A percentile compares a stretch with the other conserved stretches of the same genome.
Evolutionary conservation across 2,329 filamentous ascomycete species (phyloP).

Genomic region (Ilyonectria sp.): DNA sequence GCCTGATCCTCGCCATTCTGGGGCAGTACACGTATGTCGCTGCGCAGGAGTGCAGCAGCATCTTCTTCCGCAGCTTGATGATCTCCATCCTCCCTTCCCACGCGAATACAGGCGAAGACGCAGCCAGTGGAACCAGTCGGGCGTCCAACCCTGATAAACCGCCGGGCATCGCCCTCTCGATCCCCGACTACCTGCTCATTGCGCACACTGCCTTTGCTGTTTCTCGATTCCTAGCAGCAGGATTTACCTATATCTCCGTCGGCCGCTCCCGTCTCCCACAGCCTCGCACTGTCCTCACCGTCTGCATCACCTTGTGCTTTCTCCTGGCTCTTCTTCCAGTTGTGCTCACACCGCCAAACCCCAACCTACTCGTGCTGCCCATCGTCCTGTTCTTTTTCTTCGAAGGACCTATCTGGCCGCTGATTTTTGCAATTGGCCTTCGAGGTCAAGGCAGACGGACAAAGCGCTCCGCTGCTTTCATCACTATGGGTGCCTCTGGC

Average conservation of each 20-base stretch:
- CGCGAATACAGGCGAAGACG: slow-evolving; percentile 38
- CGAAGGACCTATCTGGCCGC: slow-evolving; percentile 86
- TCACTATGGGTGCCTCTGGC: slow-evolving; percentile 83
- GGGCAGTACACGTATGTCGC: slow-evolving; percentile 87
- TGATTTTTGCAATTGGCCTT: slow-evolving; percentile 85
- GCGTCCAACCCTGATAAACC: slow-evolving; percentile 54
- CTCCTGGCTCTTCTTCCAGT: slow-evolving; percentile 67
- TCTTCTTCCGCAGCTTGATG: slow-evolving; percentile 71
- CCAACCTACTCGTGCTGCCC: slow-evolving; percentile 70
- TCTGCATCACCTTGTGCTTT: slow-evolving; percentile 73
- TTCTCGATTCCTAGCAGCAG: slow-evolving; percentile 79
- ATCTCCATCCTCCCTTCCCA: slow-evolving; percentile 56
- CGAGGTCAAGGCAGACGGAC: slow-evolving; percentile 85
- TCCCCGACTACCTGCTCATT: slow-evolving; percentile 78
- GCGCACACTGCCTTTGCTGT: slow-evolving; percentile 81
- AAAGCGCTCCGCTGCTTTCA: slow-evolving; percentile 82
- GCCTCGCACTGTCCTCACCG: slow-evolving; percentile 78
- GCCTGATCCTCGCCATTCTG: slow-evolving; percentile 78
- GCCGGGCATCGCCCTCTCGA: slow-evolving; percentile 65
- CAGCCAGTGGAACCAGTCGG: slow-evolving; percentile 41
- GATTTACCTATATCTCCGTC: slow-evolving; percentile 72
- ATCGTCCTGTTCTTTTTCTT: slow-evolving; percentile 83
- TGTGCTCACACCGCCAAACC: slow-evolving; percentile 59
- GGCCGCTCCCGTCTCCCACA: slow-evolving; percentile 68
- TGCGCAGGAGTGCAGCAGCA: slow-evolving; percentile 76